Evolutionary conservation across 2,329 filamentous ascomycete genomes (phyloP).

Genomic region (Didymella keratinophila): DNA sequence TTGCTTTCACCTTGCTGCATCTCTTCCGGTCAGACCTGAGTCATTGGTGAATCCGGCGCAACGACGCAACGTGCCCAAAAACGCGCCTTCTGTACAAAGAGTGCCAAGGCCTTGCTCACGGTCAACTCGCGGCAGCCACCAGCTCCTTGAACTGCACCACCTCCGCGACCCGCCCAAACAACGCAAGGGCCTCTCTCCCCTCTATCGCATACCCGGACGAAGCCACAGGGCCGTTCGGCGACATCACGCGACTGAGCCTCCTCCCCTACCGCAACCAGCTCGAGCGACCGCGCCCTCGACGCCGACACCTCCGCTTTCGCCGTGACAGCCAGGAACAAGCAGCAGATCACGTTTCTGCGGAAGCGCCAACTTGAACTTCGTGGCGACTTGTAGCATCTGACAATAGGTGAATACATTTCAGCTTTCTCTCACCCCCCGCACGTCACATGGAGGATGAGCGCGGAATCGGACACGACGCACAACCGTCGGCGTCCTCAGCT

Average conservation of each 20-base stretch:
- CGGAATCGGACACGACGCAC: conserved; percentile 31
- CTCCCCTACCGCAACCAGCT: conserved; percentile 18
- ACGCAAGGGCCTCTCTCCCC: conserved; percentile 39
- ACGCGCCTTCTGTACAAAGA: conserved; percentile 12
- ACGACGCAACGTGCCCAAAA: conserved; percentile 6
- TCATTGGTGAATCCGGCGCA: neutral
- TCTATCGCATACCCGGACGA: conserved; percentile 35
- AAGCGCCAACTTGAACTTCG: conserved; percentile 50
- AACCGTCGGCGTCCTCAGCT: conserved; percentile 27
- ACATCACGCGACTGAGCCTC: conserved; percentile 33
- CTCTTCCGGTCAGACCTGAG: neutral
- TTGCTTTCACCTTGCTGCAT: conserved; percentile 4
- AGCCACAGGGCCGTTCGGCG: conserved; percentile 34
- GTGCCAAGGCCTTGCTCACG: conserved; percentile 32
- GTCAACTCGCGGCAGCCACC: conserved; percentile 26
- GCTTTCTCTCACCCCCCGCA: conserved; percentile 32
- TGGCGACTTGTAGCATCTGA: conserved; percentile 52
- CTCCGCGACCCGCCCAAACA: conserved; percentile 40
- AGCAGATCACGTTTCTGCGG: conserved; percentile 49
- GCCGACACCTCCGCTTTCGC: conserved; percentile 45
- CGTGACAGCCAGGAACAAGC: conserved; percentile 39
- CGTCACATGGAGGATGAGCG: conserved; percentile 36
- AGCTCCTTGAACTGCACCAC: conserved; percentile 40
- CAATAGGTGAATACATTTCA: conserved; percentile 49
- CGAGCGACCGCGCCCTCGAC: conserved; percentile 30